A percentile compares a stretch with the other conserved stretches of the same genome.
Evolutionary conservation across 2,329 filamentous ascomycete species (phyloP).

Genomic region (Intubia oerlemansii): DNA sequence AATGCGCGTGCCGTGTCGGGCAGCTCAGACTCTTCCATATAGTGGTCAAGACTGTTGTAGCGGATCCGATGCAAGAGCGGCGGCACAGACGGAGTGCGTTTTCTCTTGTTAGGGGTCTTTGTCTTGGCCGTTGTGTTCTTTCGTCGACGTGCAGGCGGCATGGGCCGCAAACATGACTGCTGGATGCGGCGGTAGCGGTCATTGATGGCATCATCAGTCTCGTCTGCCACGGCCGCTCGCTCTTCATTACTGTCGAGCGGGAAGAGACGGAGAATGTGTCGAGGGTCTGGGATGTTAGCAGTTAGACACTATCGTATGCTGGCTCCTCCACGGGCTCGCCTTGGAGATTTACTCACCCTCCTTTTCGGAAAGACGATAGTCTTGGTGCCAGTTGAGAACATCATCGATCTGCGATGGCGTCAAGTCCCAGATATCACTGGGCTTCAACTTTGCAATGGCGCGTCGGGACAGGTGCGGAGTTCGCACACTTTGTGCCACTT

Average conservation of each 20-base stretch:
- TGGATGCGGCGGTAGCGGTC: slow-evolving; percentile 2
- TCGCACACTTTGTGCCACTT: no score
- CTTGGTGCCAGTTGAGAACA: slow-evolving; percentile 63
- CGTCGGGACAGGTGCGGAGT: slow-evolving; percentile 8
- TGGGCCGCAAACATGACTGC: no score
- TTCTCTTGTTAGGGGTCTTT: no score
- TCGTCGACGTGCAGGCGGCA: no score
- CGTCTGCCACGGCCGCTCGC: slow-evolving; percentile 4
- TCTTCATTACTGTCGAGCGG: no score
- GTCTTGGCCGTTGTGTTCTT: no score
- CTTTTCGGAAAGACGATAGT: slow-evolving; percentile 23
- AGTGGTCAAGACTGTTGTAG: slow-evolving; percentile 14
- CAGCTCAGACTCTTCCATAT: slow-evolving; percentile 19
- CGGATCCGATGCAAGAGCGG: no score
- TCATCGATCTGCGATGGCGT: slow-evolving; percentile 40
- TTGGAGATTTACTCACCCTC: no score
- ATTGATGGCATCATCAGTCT: slow-evolving; percentile 5
- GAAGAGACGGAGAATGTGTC: slow-evolving; percentile 5
- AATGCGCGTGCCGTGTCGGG: slow-evolving; percentile 18
- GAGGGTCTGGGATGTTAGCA: slow-evolving; percentile 1
- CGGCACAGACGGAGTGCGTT: no score
- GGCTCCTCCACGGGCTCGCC: no score
- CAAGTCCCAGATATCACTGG: slow-evolving; percentile 21
- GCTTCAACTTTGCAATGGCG: slow-evolving; percentile 10
- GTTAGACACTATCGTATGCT: no score